Evolutionary conservation across 208 protist genomes (phyloP), one percentile per base, ranked within the genome.

Genomic region (Trypanosomatidae sp.): DNA sequence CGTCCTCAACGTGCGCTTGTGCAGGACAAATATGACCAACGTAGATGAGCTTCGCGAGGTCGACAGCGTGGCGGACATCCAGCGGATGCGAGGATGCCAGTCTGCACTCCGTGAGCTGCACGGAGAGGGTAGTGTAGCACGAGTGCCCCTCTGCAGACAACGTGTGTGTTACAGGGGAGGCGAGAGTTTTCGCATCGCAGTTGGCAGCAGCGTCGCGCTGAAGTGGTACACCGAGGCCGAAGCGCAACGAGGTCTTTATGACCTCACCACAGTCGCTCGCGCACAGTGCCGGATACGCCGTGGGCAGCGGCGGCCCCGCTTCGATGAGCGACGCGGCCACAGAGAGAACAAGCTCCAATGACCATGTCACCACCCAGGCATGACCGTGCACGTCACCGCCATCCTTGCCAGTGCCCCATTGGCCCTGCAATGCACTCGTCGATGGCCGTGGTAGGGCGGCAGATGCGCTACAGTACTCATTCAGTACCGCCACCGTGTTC

Each of bases 1-100:
- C 83, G 28, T 82, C 76, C 36, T 80, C 77, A 2, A 60, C 73
- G 36, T 77, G 67, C 52, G 73, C 68, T 43, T 88, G 74, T 0
- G 83, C 80, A 7, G 76, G 66, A 17, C 58, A 60, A n/a, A 88
- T 30, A 33, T 76, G 33, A 8, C 25, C 0, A 9, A 22, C 39
- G 52, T 79, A 73, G 4, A 88, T 52, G 0, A 33, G 19, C 13
- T 41, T 25, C 25, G 67, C 47, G 19, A 85, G 39, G 9, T 74
- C 56, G 7, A 73, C 58, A 22, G 80, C 80, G 9, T 53, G 44
- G 60, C 64, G 66, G 12, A 58, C 62, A 64, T 85, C 76, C 2
- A 80, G 75, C 13, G 75, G 75, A 59, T 80, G 75, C n/a, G 75
- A 71, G 33, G 8, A 28, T 1, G 55, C 64, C 22, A 64, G 15